Evolutionary conservation across 2,329 filamentous ascomycete genomes (phyloP), one percentile per base, ranked within the genome.

Genomic region (Curvularia hawaiiensis): DNA sequence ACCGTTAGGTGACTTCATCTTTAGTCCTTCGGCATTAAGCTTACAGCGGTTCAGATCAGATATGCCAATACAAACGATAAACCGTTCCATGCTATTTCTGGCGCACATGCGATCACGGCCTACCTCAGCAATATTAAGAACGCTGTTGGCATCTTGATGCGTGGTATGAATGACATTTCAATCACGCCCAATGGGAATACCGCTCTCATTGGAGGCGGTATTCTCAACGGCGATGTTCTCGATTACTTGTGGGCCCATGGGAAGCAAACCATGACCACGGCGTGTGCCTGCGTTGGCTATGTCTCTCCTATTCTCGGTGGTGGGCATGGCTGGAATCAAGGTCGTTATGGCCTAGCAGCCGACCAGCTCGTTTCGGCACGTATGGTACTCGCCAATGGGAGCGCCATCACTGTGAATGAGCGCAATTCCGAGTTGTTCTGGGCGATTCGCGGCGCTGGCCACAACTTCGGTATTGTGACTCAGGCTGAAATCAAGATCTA

Each of bases 271-370:
- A 60, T 59, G 41, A 67, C 62, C 1, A 61, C 58, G 2, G 61
- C 53, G 12, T 71, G 66, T 40, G 68, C 64, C 35, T 72, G 69
- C 22, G 64, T 65, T 14, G 85, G 85, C 3, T 82, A 87, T 14
- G 83, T 84, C 1, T 84, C 83, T 0, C 77, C 87, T 6, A 80
- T 82, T 0, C 76, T 88, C 1, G 84, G 84, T 11, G 85, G 84
- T 26, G 85, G 85, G 0, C 84, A 84, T 61, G 84, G 85, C 4
- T 80, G 81, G 73, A 72, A 87, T 12, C 81, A 80, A 49, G 82
- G 83, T 0, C 72, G 76, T 18, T 76, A 85, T 47, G 71, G 71
- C 3, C 62, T 70, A 0, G 60, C 63, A n/a, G 49, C 61, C 12
- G 71, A 74, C 38, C 58, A 69, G 16, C 53, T 74, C 9, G 30